These are phyloP conservation scores for Colletotrichum navitas DNA, from an alignment of 2,329 filamentous ascomycete genomes.

Conservation along the genomic window DNA sequence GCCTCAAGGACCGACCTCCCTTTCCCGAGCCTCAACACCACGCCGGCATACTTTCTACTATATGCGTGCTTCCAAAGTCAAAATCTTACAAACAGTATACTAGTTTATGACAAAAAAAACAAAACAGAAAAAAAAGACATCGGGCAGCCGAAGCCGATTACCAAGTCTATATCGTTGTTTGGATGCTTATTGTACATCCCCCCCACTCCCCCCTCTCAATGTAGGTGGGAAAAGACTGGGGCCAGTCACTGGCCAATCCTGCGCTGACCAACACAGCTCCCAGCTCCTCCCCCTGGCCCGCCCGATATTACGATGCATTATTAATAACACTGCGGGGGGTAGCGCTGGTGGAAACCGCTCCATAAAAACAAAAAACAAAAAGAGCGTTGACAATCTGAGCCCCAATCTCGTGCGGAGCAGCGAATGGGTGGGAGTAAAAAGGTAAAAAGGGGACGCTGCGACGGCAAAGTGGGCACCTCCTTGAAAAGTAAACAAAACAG, in stretches of 20 bases:
- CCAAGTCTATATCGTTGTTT: background rate
- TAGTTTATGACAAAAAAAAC: background rate
- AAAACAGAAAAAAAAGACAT: too few species aligned
- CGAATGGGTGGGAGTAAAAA: background rate
- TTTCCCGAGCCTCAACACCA: background rate
- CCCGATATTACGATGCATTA: background rate
- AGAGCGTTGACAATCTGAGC: background rate
- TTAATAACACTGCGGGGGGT: background rate
- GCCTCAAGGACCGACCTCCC: background rate
- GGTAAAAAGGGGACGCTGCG: background rate
- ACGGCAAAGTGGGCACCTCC: background rate
- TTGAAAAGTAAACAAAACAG: background rate
- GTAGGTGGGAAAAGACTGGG: background rate
- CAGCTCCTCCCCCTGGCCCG: background rate
- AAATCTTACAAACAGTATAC: background rate
- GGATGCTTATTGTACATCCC: background rate
- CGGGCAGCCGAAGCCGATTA: background rate
- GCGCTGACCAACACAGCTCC: background rate
- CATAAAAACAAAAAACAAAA: background rate
- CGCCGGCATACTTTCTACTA: background rate
- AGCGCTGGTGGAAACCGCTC: background rate
- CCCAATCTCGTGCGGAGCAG: background rate
- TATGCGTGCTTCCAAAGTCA: background rate
- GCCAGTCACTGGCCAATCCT: background rate
- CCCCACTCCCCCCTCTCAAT: too few species aligned